Conservation (phyloP, 768 basidiomycete species). For the Lentinula sp. region DNA sequence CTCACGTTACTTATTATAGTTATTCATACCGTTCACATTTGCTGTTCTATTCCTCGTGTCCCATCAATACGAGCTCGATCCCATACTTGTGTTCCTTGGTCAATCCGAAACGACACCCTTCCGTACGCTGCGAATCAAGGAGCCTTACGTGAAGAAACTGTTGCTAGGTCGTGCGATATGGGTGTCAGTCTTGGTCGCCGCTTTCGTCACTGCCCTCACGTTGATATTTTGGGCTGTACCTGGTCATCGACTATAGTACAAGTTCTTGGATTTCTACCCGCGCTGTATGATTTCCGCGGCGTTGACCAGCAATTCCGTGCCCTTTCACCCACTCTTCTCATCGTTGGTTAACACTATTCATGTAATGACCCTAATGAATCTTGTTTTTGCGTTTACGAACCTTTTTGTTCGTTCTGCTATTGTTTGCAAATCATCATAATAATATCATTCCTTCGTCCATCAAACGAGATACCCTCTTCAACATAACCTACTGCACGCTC, state of each 20-base stretch:
- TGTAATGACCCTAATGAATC: constrained; percentile 1
- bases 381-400: not conserved
- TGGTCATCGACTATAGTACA: constrained; percentile 71
- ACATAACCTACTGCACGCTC: constrained; percentile 1
- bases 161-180: constrained; percentile 87
- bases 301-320: no score
- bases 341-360: not conserved
- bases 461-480: not conserved
- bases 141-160: constrained; percentile 91
- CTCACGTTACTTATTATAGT: constrained; percentile 36
- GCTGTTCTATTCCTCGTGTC: constrained; percentile 89
- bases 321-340: no score
- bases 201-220: constrained; percentile 74
- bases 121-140: constrained; percentile 85
- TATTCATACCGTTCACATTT: constrained; percentile 90
- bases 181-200: constrained; percentile 77
- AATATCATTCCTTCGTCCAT: not conserved
- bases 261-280: not conserved
- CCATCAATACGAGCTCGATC: constrained; percentile 96
- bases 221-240: constrained; percentile 96
- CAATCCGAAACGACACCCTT: constrained; percentile 97
- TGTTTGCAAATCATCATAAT: not conserved
- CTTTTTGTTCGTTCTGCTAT: not conserved
- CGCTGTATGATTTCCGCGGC: not conserved
- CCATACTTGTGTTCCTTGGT: constrained; percentile 87